These are phyloP conservation scores for Mycena rebaudengoi DNA, from an alignment of 768 basidiomycete species.

Conservation along the genomic window DNA sequence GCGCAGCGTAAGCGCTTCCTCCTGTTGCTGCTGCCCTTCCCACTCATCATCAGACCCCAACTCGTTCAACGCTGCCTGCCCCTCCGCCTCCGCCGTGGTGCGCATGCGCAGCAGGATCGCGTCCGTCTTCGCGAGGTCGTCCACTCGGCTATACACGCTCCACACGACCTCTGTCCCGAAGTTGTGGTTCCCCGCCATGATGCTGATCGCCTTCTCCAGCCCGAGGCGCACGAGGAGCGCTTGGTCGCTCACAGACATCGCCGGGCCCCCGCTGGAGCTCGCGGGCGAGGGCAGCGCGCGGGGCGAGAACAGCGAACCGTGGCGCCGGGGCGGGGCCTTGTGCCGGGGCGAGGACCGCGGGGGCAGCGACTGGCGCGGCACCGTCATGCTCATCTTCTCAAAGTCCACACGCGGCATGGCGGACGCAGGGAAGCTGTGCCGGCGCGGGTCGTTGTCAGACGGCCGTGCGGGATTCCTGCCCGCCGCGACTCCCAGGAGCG, in stretches of 20 bases:
- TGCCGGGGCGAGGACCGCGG: background rate
- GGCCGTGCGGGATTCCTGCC: background rate
- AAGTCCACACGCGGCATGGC: conserved; percentile 12
- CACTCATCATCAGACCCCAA: conserved; percentile 25
- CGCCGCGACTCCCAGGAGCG: background rate
- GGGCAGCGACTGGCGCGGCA: conserved; percentile 21
- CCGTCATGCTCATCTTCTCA: background rate
- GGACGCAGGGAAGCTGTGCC: conserved; percentile 17
- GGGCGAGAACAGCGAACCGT: conserved; percentile 13
- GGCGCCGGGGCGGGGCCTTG: background rate
- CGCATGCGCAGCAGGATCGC: conserved; percentile 31
- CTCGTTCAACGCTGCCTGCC: background rate
- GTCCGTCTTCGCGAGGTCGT: conserved; percentile 49
- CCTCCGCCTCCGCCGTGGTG: conserved; percentile 13
- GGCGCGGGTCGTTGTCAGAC: background rate
- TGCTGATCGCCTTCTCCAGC: conserved; percentile 38
- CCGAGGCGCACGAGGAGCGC: conserved; percentile 28
- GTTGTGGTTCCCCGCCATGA: conserved; percentile 56
- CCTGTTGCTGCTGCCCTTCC: conserved; percentile 41
- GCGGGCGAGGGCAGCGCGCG: background rate
- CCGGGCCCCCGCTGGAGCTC: conserved; percentile 2
- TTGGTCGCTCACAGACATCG: conserved; percentile 29
- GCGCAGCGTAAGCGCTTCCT: background rate
- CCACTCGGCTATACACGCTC: conserved; percentile 42
- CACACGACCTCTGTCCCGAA: conserved; percentile 51